phyloP scores from a whole-genome alignment of 768 basidiomycete species.

The Agrocybe praecox region DNA sequence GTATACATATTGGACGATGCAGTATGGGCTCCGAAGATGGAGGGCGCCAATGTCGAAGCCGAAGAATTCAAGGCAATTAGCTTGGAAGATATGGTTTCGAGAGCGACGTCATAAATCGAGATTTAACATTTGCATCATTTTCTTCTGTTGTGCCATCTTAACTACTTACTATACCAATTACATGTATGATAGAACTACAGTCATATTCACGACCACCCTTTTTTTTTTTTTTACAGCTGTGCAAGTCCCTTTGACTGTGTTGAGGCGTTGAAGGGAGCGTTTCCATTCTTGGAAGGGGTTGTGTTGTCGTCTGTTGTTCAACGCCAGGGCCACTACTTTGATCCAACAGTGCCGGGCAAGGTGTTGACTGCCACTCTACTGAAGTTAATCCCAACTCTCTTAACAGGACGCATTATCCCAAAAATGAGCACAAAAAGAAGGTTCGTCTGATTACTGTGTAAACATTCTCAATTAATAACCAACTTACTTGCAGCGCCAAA shows the following conservation, averaged over 20 bases:
- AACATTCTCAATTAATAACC: background rate
- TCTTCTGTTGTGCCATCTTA: background rate
- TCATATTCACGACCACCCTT: too few species aligned
- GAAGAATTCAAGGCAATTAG: slow-evolving; percentile 77
- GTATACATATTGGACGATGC: slow-evolving; percentile 94
- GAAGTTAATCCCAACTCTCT: background rate
- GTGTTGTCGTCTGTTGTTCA: too few species aligned
- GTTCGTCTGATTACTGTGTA: background rate
- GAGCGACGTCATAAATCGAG: slow-evolving; percentile 15
- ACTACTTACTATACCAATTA: background rate
- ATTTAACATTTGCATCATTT: background rate
- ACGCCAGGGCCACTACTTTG: too few species aligned
- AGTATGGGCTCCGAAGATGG: slow-evolving; percentile 74
- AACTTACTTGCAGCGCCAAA: slow-evolving; percentile 47
- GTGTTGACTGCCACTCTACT: background rate
- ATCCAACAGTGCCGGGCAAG: background rate
- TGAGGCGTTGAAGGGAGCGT: too few species aligned
- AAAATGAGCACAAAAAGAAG: background rate
- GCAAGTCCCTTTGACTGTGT: too few species aligned
- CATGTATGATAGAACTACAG: background rate
- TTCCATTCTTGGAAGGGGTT: too few species aligned
- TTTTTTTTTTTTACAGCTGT: too few species aligned
- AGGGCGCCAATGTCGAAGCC: slow-evolving; percentile 44
- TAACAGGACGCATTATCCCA: background rate
- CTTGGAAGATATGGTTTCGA: slow-evolving; percentile 86